Conservation (phyloP, 2,329 filamentous ascomycete genomes). For the Alternaria sp. region DNA sequence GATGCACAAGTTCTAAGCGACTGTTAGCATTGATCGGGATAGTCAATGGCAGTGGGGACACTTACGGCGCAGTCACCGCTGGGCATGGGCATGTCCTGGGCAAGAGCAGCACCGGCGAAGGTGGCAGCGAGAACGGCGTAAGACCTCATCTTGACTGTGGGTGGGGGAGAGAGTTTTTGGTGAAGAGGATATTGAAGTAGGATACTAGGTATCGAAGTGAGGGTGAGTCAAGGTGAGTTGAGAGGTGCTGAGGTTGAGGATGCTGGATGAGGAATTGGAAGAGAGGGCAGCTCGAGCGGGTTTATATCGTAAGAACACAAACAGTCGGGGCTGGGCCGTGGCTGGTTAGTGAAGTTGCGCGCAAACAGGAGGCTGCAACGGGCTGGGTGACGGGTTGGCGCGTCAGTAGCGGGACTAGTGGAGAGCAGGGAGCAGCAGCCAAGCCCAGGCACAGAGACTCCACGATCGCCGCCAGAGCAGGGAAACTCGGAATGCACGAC, state of each 20-base stretch:
- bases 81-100: slow-evolving; percentile 36
- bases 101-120: slow-evolving; percentile 41
- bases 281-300: not conserved
- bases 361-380: slow-evolving; percentile 12
- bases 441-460: slow-evolving; percentile 6
- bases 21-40: slow-evolving; percentile 11
- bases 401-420: slow-evolving; percentile 4
- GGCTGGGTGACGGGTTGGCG: slow-evolving; percentile 15
- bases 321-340: slow-evolving; percentile 14
- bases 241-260: slow-evolving; percentile 18
- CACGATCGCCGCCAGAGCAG: slow-evolving; percentile 24
- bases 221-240: slow-evolving; percentile 16
- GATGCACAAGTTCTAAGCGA: slow-evolving; percentile 49
- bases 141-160: slow-evolving; percentile 46
- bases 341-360: slow-evolving; percentile 21
- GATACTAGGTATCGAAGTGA: slow-evolving; percentile 17
- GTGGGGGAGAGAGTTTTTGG: slow-evolving; percentile 10
- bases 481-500: slow-evolving; percentile 13
- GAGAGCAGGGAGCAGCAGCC: slow-evolving; percentile 19
- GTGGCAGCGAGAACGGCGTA: slow-evolving; percentile 45
- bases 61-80: slow-evolving; percentile 45
- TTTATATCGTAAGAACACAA: slow-evolving; percentile 26
- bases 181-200: slow-evolving; percentile 24
- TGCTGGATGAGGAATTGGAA: slow-evolving; percentile 11
- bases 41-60: slow-evolving; percentile 7